Base-by-base conservation (phyloP, 331 rosid genomes). In the Quercus phellos region DNA sequence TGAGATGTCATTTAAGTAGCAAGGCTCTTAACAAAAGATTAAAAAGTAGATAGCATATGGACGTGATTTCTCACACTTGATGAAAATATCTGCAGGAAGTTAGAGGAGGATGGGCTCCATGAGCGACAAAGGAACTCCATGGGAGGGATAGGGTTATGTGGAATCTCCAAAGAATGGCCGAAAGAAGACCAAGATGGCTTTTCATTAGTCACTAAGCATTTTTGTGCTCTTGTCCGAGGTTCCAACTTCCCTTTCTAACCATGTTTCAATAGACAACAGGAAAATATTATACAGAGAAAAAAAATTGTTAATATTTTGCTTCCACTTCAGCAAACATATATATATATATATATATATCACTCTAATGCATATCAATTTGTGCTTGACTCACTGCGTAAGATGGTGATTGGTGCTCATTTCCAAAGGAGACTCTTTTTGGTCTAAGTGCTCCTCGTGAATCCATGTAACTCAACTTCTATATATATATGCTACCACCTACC, bases 91-190 rank as follows among this genome's bases (percentile, higher is more conserved):
- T 66, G 83, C 6, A 64, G 74, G 51, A 79, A 73, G 60, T 79
- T 73, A 35, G 29, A 73, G 26, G 83, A 73, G 18, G 83, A 64
- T 6, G 78, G 83, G 68, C 78, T 73, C 83, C 78, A 79, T n/a
- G 78, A 66, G 26, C 78, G 83, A 79, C 78, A 73, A 9, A 73
- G 74, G 59, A 73, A 73, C 51, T 79, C 77, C 78, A 79, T 79
- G 74, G 83, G 69, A 42, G 16, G 58, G 35, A 73, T 34, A 13
- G 83, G 70, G 26, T 34, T 66, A 2, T 64, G 78, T 4, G 73
- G 74, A 64, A 73, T 73, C 51, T 68, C 77, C 46, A 27, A 50
- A 12, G 82, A 78, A 46, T 34, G 53, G 77, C 77, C 60, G 64
- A n/a, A 42, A 42, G 76, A 69, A 26, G 70, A 55, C 1, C 30